Percentiles rank a stretch among this genome's conserved stretches.
phyloP scores from a whole-genome alignment of 2,329 filamentous ascomycete species.

The Hypoxylon sp. region DNA sequence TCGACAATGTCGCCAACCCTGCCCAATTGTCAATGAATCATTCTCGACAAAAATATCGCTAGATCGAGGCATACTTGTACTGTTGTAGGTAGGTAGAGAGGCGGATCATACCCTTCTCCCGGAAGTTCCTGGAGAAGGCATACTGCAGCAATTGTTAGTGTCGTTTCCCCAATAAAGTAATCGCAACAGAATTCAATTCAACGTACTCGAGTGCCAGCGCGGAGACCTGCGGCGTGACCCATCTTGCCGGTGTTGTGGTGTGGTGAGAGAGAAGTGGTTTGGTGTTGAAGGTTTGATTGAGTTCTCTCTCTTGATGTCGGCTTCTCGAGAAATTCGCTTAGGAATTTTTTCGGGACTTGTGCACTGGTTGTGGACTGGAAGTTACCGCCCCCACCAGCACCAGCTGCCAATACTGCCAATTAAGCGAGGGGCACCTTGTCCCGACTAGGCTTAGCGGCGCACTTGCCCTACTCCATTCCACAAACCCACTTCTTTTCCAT shows the following conservation, averaged over 20 bases:
- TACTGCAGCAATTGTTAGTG: constrained; percentile 66
- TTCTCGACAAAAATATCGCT: constrained; percentile 34
- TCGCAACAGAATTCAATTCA: constrained; percentile 22
- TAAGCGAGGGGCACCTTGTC: constrained; percentile 48
- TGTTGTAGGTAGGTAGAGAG: constrained; percentile 94
- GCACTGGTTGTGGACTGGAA: constrained; percentile 41
- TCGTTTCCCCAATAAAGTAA: constrained; percentile 1
- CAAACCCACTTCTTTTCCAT: constrained; percentile 45
- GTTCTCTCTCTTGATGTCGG: constrained; percentile 41
- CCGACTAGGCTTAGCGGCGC: constrained; percentile 37
- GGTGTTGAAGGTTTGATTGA: constrained; percentile 34
- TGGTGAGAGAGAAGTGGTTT: constrained; percentile 45
- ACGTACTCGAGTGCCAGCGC: constrained; percentile 87
- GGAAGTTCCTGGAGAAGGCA: constrained; percentile 95
- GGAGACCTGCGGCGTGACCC: constrained; percentile 90
- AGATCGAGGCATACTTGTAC: constrained; percentile 77
- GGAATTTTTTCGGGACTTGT: constrained; percentile 44
- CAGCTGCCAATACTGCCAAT: constrained; percentile 29
- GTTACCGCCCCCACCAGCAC: constrained; percentile 9
- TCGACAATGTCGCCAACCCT: constrained; percentile 99
- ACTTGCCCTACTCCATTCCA: constrained; percentile 53
- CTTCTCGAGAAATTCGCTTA: constrained; percentile 50
- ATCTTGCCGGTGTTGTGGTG: constrained; percentile 74
- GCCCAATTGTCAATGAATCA: constrained; percentile 60
- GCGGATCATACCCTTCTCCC: constrained; percentile 93